Conservation (phyloP, 805 yeast species). For the Metahyphopichia silvanorum region DNA sequence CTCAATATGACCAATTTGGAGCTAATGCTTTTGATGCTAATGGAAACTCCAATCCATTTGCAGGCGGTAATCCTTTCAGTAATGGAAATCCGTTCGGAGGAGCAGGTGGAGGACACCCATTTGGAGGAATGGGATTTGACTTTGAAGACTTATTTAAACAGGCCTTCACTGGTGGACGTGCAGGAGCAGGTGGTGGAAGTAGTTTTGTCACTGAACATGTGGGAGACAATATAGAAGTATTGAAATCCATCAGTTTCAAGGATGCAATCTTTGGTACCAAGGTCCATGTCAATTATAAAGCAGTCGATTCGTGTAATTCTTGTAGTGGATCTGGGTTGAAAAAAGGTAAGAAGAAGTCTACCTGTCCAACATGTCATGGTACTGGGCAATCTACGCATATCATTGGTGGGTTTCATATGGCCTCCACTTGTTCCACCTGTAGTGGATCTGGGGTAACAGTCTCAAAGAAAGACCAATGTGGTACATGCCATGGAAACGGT, state of each 20-base stretch:
- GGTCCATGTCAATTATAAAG: slow-evolving; percentile 63
- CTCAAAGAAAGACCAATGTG: slow-evolving; percentile 66
- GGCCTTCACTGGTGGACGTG: slow-evolving; percentile 47
- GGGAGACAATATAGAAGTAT: slow-evolving; percentile 85
- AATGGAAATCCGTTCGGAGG: slow-evolving; percentile 43
- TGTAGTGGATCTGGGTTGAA: slow-evolving; percentile 89
- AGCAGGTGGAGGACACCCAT: slow-evolving; percentile 44
- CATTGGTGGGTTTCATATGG: slow-evolving; percentile 95
- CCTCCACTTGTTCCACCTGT: slow-evolving; percentile 86
- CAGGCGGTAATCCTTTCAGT: slow-evolving; percentile 36
- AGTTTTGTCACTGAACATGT: slow-evolving; percentile 70
- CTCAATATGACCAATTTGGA: slow-evolving; percentile 91
- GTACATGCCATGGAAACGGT: slow-evolving; percentile 86
- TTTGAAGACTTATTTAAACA: slow-evolving; percentile 45
- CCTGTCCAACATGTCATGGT: slow-evolving; percentile 89
- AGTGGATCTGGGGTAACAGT: slow-evolving; percentile 84
- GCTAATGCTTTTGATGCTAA: slow-evolving; percentile 74
- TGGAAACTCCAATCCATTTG: slow-evolving; percentile 49
- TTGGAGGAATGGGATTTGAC: slow-evolving; percentile 50
- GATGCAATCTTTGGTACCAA: slow-evolving; percentile 84
- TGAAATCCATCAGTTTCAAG: slow-evolving; percentile 71
- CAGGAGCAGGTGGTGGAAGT: slow-evolving; percentile 36
- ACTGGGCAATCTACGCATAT: slow-evolving; percentile 86
- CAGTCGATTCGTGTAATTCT: slow-evolving; percentile 70
- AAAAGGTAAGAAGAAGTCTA: slow-evolving; percentile 64